Base-by-base conservation (phyloP, 306 rosid species). In the Dicorynia guianensis region DNA sequence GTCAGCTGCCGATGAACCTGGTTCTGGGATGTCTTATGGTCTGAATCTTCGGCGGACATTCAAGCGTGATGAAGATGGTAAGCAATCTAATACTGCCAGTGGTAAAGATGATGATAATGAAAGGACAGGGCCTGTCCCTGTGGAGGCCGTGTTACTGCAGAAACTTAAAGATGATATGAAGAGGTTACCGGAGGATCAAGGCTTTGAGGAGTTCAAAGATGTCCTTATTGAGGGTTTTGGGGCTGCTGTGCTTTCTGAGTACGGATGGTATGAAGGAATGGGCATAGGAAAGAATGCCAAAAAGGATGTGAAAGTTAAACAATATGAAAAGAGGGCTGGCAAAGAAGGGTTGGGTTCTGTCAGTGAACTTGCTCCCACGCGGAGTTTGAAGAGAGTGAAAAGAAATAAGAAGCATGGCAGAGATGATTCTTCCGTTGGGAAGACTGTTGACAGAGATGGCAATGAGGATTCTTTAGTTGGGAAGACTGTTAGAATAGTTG, bases 211-310 rank as follows among this genome's bases (percentile, higher is more conserved):
- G 78, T 93, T 79, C 35, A 72, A 82, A 10, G 96, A 91, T 20
- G 83, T 90, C 19, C 78, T 97, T 0, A 96, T 95, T 1, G 98
- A 95, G 83, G 92, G 92, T 0, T 95, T 82, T 35, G 97, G 86
- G 12, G 88, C 87, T 0, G 97, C 98, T 9, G 44, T 95, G 64
- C 94, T 95, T 3, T 78, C 89, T 1, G 97, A 97, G 5, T 95
- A 90, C 52, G 98, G 98, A 3, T 95, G 98, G 98, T 61, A 53
- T 5, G 81, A 91, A 71, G 97, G 98, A 11, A 84, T 82, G 79
- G 98, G 97, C 4, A 92, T 95, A 7, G 98, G 97, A 8, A 87
- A 65, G 77, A 92, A 92, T 35, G 76, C 96, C 0, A 86, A 84
- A 72, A 93, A 85, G 76, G 97, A 95, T 67, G 85, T 86, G 0